A percentile compares a stretch with the other conserved stretches of the same genome.
phyloP scores from a whole-genome alignment of 2,329 filamentous ascomycete species.

The Endothia cerciana region DNA sequence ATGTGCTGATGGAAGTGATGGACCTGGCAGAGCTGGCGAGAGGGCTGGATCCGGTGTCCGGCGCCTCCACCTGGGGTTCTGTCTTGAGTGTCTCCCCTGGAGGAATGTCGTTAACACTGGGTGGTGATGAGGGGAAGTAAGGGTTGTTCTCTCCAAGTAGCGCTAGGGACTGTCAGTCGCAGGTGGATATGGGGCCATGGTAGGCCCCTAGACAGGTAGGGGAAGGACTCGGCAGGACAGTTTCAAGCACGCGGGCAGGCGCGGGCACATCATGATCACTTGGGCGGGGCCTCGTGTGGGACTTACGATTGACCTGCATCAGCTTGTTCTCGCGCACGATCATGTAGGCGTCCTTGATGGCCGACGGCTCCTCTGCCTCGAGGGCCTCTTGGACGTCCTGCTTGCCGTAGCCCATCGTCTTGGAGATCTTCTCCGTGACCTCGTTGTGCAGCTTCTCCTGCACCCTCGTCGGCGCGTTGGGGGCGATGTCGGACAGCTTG shows the following conservation, averaged over 20 bases:
- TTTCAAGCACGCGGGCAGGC: neutral
- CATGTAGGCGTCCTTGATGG: conserved; percentile 98
- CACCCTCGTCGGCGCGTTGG: conserved; percentile 74
- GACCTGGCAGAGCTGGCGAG: conserved; percentile 60
- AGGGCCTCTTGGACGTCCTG: conserved; percentile 94
- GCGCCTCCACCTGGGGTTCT: conserved; percentile 31
- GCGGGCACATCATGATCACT: neutral
- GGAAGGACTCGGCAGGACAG: conserved; percentile 13
- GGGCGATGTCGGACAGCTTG: conserved; percentile 78
- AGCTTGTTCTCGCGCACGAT: conserved; percentile 97
- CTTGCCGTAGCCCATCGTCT: conserved; percentile 96
- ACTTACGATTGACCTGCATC: conserved; percentile 92
- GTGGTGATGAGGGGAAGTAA: conserved; percentile 49
- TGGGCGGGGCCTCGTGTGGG: neutral
- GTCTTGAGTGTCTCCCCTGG: conserved; percentile 47
- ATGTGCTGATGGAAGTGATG: conserved; percentile 52
- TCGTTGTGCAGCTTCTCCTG: conserved; percentile 90
- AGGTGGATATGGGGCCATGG: conserved; percentile 11
- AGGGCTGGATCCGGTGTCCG: conserved; percentile 50
- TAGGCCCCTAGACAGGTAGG: conserved; percentile 3
- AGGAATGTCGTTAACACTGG: conserved; percentile 57
- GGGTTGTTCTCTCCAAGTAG: conserved; percentile 50
- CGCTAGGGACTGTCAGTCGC: conserved; percentile 45
- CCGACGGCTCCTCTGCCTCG: conserved; percentile 88
- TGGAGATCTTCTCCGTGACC: conserved; percentile 93